Conservation (phyloP, 768 basidiomycete genomes). For the Cystobasidium ongulense region DNA sequence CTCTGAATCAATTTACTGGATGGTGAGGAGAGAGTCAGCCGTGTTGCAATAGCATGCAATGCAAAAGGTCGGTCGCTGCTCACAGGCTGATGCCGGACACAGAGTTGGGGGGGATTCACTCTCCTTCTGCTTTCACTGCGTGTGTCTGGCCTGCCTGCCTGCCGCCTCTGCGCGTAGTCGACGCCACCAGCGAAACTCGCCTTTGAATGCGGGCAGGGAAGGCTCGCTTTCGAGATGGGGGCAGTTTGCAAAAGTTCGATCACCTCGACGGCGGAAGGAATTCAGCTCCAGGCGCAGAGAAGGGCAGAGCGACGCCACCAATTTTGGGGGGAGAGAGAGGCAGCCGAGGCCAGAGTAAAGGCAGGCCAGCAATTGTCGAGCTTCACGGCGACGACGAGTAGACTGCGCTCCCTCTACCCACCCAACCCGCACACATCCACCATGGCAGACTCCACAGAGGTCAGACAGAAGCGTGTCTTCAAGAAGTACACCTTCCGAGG, state of each 20-base stretch:
- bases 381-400: neutral
- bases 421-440: conserved; percentile 2
- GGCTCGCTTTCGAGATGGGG: neutral
- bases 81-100: neutral
- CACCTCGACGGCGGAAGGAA: neutral
- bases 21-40: neutral
- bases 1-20: conserved; percentile 17
- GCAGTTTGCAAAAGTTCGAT: neutral
- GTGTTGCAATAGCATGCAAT: neutral
- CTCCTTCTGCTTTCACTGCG: neutral
- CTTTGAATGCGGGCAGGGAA: neutral
- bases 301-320: neutral
- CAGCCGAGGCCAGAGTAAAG: neutral
- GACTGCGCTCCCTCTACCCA: neutral
- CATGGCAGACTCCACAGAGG: conserved; percentile 77
- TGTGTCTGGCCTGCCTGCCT: neutral
- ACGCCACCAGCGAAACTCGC: too few relatives aligned
- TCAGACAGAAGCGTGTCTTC: conserved; percentile 97
- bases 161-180: too few relatives aligned
- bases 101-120: neutral
- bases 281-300: neutral
- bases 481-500: conserved; percentile 98
- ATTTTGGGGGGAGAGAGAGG: neutral
- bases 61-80: neutral
- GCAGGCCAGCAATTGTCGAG: neutral